Evolutionary conservation across 164 flowering plant species (phyloP).

Genomic region (Umbilicus rupestris): DNA sequence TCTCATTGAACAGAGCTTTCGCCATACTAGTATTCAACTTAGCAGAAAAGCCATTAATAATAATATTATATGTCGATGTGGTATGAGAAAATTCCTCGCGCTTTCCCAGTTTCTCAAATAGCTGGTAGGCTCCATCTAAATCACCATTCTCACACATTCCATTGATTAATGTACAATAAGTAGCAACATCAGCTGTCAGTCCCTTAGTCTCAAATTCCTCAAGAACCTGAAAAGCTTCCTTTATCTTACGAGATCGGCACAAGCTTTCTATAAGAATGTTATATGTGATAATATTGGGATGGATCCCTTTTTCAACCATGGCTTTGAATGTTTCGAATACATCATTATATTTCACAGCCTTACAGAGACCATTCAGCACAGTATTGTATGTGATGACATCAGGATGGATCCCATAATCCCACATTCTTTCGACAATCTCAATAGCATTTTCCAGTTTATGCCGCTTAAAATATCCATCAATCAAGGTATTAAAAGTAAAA

Average conservation of each 20-base stretch:
- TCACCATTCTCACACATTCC: conserved; percentile 61
- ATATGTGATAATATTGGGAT: conserved; percentile 64
- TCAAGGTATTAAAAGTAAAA: conserved; percentile 74
- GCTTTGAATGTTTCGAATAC: conserved; percentile 60
- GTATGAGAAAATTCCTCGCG: conserved; percentile 34
- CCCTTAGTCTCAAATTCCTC: conserved; percentile 44
- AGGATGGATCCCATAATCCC: conserved; percentile 56
- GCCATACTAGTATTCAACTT: conserved; percentile 46
- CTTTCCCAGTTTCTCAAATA: conserved; percentile 44
- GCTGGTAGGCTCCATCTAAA: conserved; percentile 45
- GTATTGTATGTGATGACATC: conserved; percentile 78
- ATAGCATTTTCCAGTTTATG: conserved; percentile 50
- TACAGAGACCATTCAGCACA: conserved; percentile 79
- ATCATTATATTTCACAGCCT: conserved; percentile 46
- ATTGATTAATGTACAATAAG: conserved; percentile 52
- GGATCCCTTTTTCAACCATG: conserved; percentile 54
- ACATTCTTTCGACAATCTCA: conserved; percentile 53
- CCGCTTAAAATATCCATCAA: conserved; percentile 75
- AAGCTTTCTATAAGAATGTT: conserved; percentile 67
- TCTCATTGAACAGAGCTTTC: conserved; percentile 45
- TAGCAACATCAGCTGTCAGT: conserved; percentile 51
- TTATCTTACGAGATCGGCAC: conserved; percentile 46
- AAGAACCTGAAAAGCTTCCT: conserved; percentile 50
- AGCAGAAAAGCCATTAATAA: conserved; percentile 57
- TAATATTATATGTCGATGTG: conserved; percentile 56